Conservation (phyloP, 164 flowering plant species). For the Vitis cinerea region DNA sequence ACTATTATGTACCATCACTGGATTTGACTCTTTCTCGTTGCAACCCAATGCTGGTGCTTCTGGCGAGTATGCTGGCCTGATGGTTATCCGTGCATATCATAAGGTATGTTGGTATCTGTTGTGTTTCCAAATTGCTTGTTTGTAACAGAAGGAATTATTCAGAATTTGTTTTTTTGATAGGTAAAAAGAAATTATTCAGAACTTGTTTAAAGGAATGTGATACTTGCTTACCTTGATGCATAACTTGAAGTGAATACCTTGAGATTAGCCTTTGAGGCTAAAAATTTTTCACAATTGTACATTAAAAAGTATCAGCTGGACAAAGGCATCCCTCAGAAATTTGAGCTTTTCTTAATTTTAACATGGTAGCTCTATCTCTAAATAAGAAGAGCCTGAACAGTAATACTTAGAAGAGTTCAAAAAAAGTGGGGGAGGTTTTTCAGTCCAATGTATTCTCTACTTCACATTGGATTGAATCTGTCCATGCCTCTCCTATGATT, state of each 20-base stretch:
- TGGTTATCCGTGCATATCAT: conserved; percentile 99
- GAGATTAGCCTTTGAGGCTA: too few species aligned
- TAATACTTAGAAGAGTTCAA: too few species aligned
- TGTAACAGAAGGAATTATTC: neutral
- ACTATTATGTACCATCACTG: conserved; percentile 85
- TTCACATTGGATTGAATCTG: neutral
- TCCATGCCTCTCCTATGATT: neutral
- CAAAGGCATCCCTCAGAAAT: too few species aligned
- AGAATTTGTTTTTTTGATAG: neutral
- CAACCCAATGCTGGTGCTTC: conserved; percentile 99
- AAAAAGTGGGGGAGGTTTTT: neutral
- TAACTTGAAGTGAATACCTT: too few species aligned
- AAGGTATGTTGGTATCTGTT: conserved; percentile 39
- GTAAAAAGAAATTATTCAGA: too few species aligned
- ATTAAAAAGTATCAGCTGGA: too few species aligned
- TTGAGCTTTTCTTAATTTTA: too few species aligned
- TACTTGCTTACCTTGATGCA: too few species aligned
- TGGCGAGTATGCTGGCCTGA: conserved; percentile 97
- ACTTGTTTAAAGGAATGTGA: too few species aligned
- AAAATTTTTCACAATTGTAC: too few species aligned
- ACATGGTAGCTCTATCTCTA: neutral
- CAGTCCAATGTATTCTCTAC: neutral
- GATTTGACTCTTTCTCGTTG: conserved; percentile 96
- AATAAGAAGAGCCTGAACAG: too few species aligned
- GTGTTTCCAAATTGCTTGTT: neutral